A percentile compares a stretch with the other conserved stretches of the same genome.
These are phyloP conservation scores for Pouteria campechiana DNA, from an alignment of 179 eudicot genomes.

Conservation along the genomic window DNA sequence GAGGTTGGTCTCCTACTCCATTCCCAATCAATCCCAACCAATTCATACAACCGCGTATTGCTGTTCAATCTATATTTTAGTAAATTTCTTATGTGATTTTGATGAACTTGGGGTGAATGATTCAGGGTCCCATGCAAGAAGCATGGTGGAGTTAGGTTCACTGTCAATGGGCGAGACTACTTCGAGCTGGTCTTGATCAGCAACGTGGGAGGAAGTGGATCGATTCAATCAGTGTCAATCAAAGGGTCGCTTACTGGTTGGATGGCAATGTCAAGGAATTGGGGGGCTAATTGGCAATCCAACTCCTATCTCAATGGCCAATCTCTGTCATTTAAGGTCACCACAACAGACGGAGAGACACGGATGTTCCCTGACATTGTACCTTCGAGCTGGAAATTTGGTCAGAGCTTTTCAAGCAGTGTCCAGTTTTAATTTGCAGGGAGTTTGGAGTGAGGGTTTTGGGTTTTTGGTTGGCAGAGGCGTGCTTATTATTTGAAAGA, in stretches of 20 bases:
- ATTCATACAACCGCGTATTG: too few species aligned
- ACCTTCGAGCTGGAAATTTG: conserved; percentile 43
- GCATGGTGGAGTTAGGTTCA: conserved; percentile 60
- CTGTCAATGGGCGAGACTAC: conserved; percentile 46
- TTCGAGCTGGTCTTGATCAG: conserved; percentile 52
- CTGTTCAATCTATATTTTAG: not conserved
- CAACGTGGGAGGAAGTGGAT: conserved; percentile 55
- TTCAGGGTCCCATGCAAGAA: conserved; percentile 49
- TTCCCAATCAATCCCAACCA: too few species aligned
- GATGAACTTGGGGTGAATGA: not conserved
- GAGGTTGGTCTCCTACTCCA: conserved; percentile 35
- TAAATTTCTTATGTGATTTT: not conserved
- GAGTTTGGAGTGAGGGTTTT: not conserved
- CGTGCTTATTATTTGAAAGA: conserved; percentile 21
- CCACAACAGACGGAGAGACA: conserved; percentile 39
- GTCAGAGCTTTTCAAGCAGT: conserved; percentile 38
- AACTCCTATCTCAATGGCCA: conserved; percentile 41
- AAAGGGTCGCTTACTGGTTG: conserved; percentile 48
- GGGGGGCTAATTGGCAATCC: conserved; percentile 78
- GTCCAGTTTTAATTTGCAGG: conserved; percentile 24
- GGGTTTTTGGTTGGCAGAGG: conserved; percentile 25
- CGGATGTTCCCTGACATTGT: conserved; percentile 21
- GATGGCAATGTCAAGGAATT: conserved; percentile 51
- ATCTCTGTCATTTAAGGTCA: conserved; percentile 38
- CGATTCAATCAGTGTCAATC: conserved; percentile 34